Percentiles rank a stretch among this genome's conserved stretches.
These are phyloP conservation scores for Parastagonospora nodorum DNA, from an alignment of 2,329 filamentous ascomycete genomes.

Conservation along the genomic window DNA sequence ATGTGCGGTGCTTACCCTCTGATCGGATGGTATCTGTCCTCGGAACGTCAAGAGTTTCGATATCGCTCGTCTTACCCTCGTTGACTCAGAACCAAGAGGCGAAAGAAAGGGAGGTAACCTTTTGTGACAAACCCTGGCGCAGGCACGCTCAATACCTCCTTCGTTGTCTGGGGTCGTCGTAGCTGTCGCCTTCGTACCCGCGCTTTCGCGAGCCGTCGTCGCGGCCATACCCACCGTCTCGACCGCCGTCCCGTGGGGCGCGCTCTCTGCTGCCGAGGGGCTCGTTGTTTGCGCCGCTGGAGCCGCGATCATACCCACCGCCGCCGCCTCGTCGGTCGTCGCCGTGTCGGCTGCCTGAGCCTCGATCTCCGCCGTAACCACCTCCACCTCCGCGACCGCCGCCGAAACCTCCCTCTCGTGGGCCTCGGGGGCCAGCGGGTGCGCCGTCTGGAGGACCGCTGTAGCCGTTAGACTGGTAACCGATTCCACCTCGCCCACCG, in stretches of 20 bases:
- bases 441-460: conserved; percentile 52
- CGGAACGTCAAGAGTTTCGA: conserved; percentile 21
- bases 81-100: conserved; percentile 37
- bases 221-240: conserved; percentile 24
- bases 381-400: conserved; percentile 41
- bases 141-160: conserved; percentile 58
- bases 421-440: conserved; percentile 54
- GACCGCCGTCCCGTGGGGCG: conserved; percentile 40
- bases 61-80: conserved; percentile 42
- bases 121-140: conserved; percentile 43
- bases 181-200: conserved; percentile 71
- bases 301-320: conserved; percentile 43
- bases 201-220: conserved; percentile 51
- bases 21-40: conserved; percentile 14
- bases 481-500: conserved; percentile 54
- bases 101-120: conserved; percentile 43
- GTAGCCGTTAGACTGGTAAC: conserved; percentile 50
- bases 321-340: conserved; percentile 21
- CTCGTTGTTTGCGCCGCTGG: conserved; percentile 81
- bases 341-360: conserved; percentile 21
- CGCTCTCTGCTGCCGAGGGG: conserved; percentile 69
- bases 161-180: conserved; percentile 73
- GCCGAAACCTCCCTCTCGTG: conserved; percentile 47
- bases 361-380: conserved; percentile 28
- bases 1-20: conserved; percentile 31